Base-by-base conservation (phyloP, 129 eudicot species). In the Daucus carota region DNA sequence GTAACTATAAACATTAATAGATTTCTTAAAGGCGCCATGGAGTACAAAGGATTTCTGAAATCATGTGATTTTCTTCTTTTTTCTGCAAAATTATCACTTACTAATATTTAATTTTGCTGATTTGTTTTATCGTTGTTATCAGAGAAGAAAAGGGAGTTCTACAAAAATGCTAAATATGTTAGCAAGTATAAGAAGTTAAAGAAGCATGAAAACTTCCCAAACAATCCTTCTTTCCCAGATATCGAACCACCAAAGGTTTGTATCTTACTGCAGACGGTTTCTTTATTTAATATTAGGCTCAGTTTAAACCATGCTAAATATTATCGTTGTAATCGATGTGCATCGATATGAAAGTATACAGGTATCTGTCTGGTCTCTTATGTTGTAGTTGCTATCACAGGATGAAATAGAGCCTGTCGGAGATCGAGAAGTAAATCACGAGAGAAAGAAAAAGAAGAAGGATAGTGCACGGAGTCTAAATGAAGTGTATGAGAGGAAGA, bases 101-200 rank as follows among this genome's bases (percentile, higher is more conserved):
- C 11, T 4, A 70, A 26, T 41, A 18, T 41, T 0, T 70, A 70
- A 14, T n/a, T 13, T 41, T 22, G 32, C 45, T 20, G 43, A 65
- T 33, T 69, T 38, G 14, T 40, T 66, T 40, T 22, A 0, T 73
- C 76, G 2, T 80, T 65, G 10, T 48, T 47, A 14, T 59, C 85
- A 94, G 96, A 93, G 83, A 93, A 90, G 92, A 87, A 87, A 69
- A 85, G 90, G 84, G 96, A 92, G 82, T 92, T 90, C 54, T 92
- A 88, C 81, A 88, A 82, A 78, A 92, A 92, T 73, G 98, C 98
- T 20, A 94, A 94, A 76, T 85, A 36, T 38, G 88, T 94, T 67
- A 73, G 33, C 83, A 91, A 94, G 87, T 94, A 84, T 80, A 91
- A 91, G 89, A 89, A 81, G 81, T 73, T 79, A 45, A 47, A 50